Percentiles rank a stretch among this genome's conserved stretches.
phyloP scores from a whole-genome alignment of 1,139 yeast genomes.

The Pichia cactophila region DNA sequence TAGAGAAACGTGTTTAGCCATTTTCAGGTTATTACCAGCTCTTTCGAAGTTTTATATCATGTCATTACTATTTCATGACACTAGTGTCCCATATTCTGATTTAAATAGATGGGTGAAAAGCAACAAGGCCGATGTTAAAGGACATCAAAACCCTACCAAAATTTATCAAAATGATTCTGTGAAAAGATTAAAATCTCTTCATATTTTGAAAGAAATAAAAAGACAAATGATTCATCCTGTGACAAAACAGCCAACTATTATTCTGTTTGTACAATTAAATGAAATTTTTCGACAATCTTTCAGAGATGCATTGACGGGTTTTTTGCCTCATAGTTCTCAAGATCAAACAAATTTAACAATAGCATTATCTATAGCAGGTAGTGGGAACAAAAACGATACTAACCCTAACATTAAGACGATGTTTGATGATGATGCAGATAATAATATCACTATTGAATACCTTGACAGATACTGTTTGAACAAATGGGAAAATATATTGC shows the following conservation, averaged over 20 bases:
- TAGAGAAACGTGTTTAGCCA: conserved; percentile 92
- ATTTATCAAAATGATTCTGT: conserved; percentile 67
- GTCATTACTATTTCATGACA: conserved; percentile 79
- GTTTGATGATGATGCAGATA: conserved; percentile 31
- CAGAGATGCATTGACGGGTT: conserved; percentile 80
- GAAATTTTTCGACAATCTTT: conserved; percentile 69
- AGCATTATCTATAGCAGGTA: conserved; percentile 1
- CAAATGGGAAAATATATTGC: conserved; percentile 92
- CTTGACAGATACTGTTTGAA: conserved; percentile 74
- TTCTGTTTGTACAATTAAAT: conserved; percentile 54
- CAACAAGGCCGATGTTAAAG: conserved; percentile 27
- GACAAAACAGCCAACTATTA: conserved; percentile 32
- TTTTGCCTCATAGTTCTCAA: conserved; percentile 23
- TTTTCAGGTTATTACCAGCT: conserved; percentile 79
- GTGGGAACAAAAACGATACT: not conserved
- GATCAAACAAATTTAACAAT: conserved; percentile 12
- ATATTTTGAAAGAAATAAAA: conserved; percentile 60
- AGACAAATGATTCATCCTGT: conserved; percentile 27
- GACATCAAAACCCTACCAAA: conserved; percentile 32
- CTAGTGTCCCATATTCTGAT: conserved; percentile 59
- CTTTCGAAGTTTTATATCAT: conserved; percentile 83
- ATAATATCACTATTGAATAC: conserved; percentile 52
- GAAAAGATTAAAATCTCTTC: conserved; percentile 67
- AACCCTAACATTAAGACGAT: conserved; percentile 9
- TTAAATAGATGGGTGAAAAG: conserved; percentile 62